Conservation (phyloP, 805 yeast genomes). For the Lipomyces kockii region DNA sequence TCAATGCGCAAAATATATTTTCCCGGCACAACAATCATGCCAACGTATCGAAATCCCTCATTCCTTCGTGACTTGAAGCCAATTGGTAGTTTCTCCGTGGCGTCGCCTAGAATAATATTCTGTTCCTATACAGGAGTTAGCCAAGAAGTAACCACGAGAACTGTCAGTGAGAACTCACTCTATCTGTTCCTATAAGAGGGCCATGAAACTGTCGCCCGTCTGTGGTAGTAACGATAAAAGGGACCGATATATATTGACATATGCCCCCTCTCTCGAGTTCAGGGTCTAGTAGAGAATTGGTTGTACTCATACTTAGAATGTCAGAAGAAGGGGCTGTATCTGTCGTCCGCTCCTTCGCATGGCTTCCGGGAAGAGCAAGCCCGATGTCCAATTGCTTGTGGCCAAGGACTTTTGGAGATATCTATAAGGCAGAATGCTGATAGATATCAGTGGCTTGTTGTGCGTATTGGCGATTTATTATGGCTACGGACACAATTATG, state of each 20-base stretch:
- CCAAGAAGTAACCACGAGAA: neutral
- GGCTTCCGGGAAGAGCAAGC: neutral
- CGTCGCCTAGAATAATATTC: slow-evolving; percentile 35
- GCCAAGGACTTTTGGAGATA: neutral
- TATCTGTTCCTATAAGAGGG: slow-evolving; percentile 33
- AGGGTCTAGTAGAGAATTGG: neutral
- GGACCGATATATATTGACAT: slow-evolving; percentile 18
- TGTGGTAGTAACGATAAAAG: slow-evolving; percentile 25
- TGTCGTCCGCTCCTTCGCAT: neutral
- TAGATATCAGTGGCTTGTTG: too few species aligned
- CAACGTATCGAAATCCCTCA: slow-evolving; percentile 30
- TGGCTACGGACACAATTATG: too few species aligned
- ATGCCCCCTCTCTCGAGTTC: slow-evolving; percentile 42
- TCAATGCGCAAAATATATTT: slow-evolving; percentile 31
- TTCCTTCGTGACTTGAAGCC: slow-evolving; percentile 16
- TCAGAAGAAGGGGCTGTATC: neutral
- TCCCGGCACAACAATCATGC: slow-evolving; percentile 38
- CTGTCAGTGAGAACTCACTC: slow-evolving; percentile 20
- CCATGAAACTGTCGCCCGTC: slow-evolving; percentile 37
- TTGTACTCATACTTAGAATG: neutral
- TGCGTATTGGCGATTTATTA: too few species aligned
- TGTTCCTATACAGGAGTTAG: slow-evolving; percentile 23
- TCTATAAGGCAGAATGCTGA: neutral
- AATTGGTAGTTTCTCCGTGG: slow-evolving; percentile 29
- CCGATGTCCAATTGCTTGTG: neutral